Evolutionary conservation across 306 rosid genomes (phyloP), one percentile per base, ranked within the genome.

Genomic region (Lathyrus tuberosus): DNA sequence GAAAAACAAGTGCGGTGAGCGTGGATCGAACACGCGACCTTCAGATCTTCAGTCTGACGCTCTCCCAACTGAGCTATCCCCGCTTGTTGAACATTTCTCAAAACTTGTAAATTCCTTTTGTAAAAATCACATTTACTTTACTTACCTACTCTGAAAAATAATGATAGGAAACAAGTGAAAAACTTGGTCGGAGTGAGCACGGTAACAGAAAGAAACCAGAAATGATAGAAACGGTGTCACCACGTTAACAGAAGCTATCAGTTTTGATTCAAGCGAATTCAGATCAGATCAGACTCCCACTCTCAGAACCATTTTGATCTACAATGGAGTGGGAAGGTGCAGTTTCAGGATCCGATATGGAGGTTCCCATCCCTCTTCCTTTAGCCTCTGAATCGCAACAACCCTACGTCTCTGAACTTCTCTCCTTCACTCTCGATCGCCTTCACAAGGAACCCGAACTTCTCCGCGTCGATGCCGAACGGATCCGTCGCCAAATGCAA

Each of bases 391-490:
- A 83, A 74, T 79, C 95, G 2, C 97, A 91, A 77, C 99, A 95
- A 71, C 96, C 96, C 5, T 95, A 95, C 74, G 97, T 95, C 77
- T 86, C 99, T 44, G 96, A 95, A 87, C 92, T 95, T 54, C 95
- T 95, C 22, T 95, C 99, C 26, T 95, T 91, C 84, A 95, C 96
- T 1, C 97, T 91, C 76, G 97, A 95, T 82, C 97, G 97, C 61
- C 95, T 95, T 66, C 94, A 91, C 84, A 95, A 95, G 95, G 99
- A 95, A 73, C 99, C 99, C 44, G 99, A 95, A 77, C 91, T 95
- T 54, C 99, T 95, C 16, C 96, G 96, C 37, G 97, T 95, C 26
- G 99, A 95, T 71, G 96, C 97, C 67, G 99, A 95, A 80, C 88
- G 99, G 64, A 95, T 95, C 71, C 95, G 89, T 84, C 78, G 96